Percentiles rank a stretch among this genome's conserved stretches.
Evolutionary conservation across 768 basidiomycete genomes (phyloP).

Genomic region (Suillus luteus): DNA sequence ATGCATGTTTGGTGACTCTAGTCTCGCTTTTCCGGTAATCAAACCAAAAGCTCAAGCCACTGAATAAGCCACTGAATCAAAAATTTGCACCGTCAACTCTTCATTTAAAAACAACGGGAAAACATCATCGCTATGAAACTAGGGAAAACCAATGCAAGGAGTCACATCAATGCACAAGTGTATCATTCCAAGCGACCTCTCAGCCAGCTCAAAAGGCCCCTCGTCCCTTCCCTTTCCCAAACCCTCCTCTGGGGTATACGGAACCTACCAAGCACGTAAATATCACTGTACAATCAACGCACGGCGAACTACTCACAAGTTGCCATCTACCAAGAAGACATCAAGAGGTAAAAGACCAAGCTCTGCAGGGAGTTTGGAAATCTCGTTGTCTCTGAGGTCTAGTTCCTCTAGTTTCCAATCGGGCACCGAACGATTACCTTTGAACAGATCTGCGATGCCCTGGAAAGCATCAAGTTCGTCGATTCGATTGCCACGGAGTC

Average conservation of each 20-base stretch:
- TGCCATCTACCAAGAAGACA: conserved; percentile 83
- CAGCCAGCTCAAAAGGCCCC: conserved; percentile 78
- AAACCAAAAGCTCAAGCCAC: not conserved
- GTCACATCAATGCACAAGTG: not conserved
- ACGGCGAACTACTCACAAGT: conserved; percentile 54
- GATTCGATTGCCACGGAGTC: conserved; percentile 69
- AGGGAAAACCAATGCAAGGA: not conserved
- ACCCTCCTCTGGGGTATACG: conserved; percentile 78
- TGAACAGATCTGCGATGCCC: conserved; percentile 63
- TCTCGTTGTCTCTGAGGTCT: conserved; percentile 81
- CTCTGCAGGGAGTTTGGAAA: conserved; percentile 66
- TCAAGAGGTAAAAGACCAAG: conserved; percentile 77
- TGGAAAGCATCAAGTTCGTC: conserved; percentile 63
- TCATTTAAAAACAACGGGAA: not conserved
- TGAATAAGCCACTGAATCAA: not conserved
- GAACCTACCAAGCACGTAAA: conserved; percentile 51
- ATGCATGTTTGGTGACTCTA: not conserved
- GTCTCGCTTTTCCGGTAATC: not conserved
- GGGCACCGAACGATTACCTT: conserved; percentile 58
- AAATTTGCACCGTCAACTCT: not conserved
- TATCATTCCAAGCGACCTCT: conserved; percentile 67
- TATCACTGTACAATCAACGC: not conserved
- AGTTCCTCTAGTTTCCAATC: conserved; percentile 82
- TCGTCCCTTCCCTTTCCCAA: conserved; percentile 88
- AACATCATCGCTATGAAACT: not conserved